A percentile compares a stretch with the other conserved stretches of the same genome.
These are phyloP conservation scores for Favolaschia claudopus DNA, from an alignment of 768 basidiomycete genomes.

Conservation along the genomic window DNA sequence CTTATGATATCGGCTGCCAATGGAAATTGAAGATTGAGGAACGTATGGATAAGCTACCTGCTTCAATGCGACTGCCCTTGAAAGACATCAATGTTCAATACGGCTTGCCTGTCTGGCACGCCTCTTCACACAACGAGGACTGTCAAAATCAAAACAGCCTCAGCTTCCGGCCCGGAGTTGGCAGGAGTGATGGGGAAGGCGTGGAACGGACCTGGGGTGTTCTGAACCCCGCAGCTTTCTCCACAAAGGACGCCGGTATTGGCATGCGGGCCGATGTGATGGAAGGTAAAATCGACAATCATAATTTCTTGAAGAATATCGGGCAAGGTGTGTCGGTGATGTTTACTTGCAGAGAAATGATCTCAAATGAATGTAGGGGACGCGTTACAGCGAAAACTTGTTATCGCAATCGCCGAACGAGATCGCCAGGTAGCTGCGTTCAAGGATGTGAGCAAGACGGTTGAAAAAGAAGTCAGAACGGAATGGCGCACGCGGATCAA, in stretches of 20 bases:
- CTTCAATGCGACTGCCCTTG: too few relatives aligned
- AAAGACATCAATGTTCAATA: too few relatives aligned
- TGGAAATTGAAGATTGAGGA: too few relatives aligned
- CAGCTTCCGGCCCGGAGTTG: conserved; percentile 11
- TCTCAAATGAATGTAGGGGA: too few relatives aligned
- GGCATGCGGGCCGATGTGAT: conserved; percentile 32
- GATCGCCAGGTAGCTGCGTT: conserved; percentile 4
- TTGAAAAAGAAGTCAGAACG: neutral
- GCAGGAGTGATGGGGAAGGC: too few relatives aligned
- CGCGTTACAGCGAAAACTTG: conserved; percentile 2
- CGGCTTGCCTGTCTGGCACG: too few relatives aligned
- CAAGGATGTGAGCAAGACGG: neutral
- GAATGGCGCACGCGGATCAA: neutral
- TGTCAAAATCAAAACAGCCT: conserved; percentile 21
- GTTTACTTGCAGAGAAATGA: too few relatives aligned
- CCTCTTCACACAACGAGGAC: too few relatives aligned
- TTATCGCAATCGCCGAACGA: conserved; percentile 15
- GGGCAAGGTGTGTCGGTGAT: neutral
- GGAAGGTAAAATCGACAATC: conserved; percentile 33
- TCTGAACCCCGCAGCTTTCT: conserved; percentile 28
- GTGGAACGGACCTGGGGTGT: conserved; percentile 35
- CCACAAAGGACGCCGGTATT: conserved; percentile 39
- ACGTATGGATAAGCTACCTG: too few relatives aligned
- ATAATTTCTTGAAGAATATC: conserved; percentile 20
- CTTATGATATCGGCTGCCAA: too few relatives aligned